Evolutionary conservation across 768 basidiomycete genomes (phyloP).

Genomic region (Leccinum boreale): DNA sequence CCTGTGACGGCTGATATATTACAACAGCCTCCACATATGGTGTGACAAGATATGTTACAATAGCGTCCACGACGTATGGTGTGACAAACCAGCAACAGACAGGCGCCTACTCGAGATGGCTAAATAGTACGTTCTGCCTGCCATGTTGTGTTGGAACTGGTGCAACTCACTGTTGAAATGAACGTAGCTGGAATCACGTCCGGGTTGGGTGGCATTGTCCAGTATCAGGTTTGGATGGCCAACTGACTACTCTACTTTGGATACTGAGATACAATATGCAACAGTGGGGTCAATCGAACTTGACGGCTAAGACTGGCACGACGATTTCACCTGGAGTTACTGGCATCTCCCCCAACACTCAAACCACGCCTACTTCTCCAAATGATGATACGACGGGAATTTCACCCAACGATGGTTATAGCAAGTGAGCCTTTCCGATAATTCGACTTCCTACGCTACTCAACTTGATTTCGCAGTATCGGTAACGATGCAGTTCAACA

Average conservation of each 20-base stretch:
- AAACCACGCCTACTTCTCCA: conserved; percentile 32
- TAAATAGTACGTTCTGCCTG: conserved; percentile 37
- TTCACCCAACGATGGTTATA: conserved; percentile 70
- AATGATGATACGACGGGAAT: conserved; percentile 38
- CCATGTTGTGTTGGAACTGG: neutral
- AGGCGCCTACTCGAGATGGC: conserved; percentile 53
- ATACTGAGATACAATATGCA: conserved; percentile 11
- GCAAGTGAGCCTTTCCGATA: conserved; percentile 26
- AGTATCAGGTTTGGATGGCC: conserved; percentile 29
- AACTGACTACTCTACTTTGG: neutral
- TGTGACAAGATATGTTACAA: conserved; percentile 36
- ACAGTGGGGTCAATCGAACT: conserved; percentile 55
- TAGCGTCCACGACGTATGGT: conserved; percentile 35
- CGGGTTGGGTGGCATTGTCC: conserved; percentile 30
- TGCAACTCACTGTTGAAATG: conserved; percentile 3
- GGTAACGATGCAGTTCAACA: conserved; percentile 30
- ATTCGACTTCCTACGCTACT: neutral
- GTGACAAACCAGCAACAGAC: conserved; percentile 52
- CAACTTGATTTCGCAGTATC: conserved; percentile 23
- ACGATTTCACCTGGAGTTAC: conserved; percentile 35
- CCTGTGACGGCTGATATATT: conserved; percentile 1
- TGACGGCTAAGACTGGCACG: conserved; percentile 47
- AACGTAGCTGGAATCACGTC: conserved; percentile 37
- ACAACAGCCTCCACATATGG: conserved; percentile 34
- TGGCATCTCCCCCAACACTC: conserved; percentile 27